phyloP scores from a whole-genome alignment of 805 yeast species.

The Metschnikowia cubensis region DNA sequence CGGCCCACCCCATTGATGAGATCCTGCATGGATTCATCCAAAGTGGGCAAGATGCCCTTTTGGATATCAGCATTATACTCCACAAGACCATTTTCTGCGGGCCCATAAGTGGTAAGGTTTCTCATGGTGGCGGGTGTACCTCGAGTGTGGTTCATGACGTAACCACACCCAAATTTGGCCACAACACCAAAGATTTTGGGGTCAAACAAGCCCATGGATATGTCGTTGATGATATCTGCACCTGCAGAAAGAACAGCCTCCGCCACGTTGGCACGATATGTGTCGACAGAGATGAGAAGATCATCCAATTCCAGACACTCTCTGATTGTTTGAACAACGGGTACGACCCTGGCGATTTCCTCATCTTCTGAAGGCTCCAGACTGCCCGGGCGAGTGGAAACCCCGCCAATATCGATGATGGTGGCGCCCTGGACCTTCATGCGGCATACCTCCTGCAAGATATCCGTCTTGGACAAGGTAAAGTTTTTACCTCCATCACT shows the following conservation, averaged over 20 bases:
- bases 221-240: conserved; percentile 89
- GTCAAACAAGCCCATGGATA: conserved; percentile 77
- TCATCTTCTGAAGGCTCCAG: conserved; percentile 55
- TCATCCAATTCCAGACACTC: conserved; percentile 32
- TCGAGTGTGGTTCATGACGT: conserved; percentile 78
- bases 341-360: conserved; percentile 68
- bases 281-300: conserved; percentile 76
- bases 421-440: conserved; percentile 61
- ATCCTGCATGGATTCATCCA: conserved; percentile 23
- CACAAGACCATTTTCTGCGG: conserved; percentile 30
- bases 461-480: conserved; percentile 31
- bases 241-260: conserved; percentile 64
- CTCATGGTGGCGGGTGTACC: conserved; percentile 79
- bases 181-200: conserved; percentile 59
- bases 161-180: conserved; percentile 69
- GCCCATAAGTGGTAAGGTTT: conserved; percentile 49
- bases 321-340: conserved; percentile 62
- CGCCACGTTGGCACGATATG: conserved; percentile 78
- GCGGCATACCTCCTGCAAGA: conserved; percentile 43
- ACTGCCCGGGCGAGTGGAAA: conserved; percentile 88
- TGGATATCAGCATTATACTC: conserved; percentile 30
- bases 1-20: conserved; percentile 56
- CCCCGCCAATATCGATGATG: conserved; percentile 88
- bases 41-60: conserved; percentile 10
- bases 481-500: conserved; percentile 72